Base-by-base conservation (phyloP, 1,284 basidiomycete genomes). In the Austroboletus niveus region DNA sequence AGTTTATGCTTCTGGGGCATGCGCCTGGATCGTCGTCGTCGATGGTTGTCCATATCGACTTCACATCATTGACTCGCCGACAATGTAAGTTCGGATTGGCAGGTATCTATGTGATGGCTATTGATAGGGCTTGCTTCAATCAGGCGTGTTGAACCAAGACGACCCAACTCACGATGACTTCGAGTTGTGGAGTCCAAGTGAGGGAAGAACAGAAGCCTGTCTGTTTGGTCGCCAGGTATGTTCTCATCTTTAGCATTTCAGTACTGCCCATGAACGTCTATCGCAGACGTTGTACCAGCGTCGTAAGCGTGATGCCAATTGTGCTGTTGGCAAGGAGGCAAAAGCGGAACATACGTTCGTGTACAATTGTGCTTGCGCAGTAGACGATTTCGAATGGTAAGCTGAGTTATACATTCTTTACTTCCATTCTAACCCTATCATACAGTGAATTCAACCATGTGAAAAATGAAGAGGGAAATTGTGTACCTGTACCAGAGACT, bases 141-240 rank as follows among this genome's bases (percentile, higher is more conserved):
- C 42, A 94, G 92, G 92, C 69, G 71, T 77, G 1, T 72, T 94
- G 44, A 80, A 81, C 58, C 51, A 80, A 5, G 79, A 90, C 1
- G 74, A 96, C 63, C 86, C 92, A 5, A 79, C 78, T 31, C 73
- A 85, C 44, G 94, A 97, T 63, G 94, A 98, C 70, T 98, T 97
- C 65, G 94, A 97, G 69, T 71, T 95, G 4, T 98, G 95, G 94
- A 92, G 89, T 68, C 94, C 94, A 0, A 89, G 89, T 52, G 87
- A 94, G 64, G 83, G 85, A 48, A 82, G 94, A 89, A 93, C 68
- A 72, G 75, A 51, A 92, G 90, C 72, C 67, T 98, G 66, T 51
- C 51, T 68, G 14, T 98, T 97, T 62, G 94, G 94, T 29, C 80
- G 89, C 55, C 87, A 89, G 78, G 91, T 90, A 49, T 42, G 1